Base-by-base conservation (phyloP, 805 yeast genomes). In the Nakazawaea wickerhamii region DNA sequence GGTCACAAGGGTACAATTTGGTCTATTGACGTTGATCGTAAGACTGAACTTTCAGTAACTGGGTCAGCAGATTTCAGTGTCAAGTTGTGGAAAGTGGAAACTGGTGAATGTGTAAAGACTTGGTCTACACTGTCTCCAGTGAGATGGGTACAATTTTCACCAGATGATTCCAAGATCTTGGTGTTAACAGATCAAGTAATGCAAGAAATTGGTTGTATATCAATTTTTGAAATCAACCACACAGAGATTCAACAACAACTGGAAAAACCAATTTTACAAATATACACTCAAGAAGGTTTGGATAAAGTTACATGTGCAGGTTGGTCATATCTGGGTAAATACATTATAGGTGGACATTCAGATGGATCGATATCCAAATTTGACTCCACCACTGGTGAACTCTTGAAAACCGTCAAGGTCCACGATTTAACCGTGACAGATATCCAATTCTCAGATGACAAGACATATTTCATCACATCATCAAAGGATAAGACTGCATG, bases 1-100 rank as follows among this genome's bases (percentile, higher is more conserved):
- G 90, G 90, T 8, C 98, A 93, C 63, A 73, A 74, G 46, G 99
- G 99, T 81, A 85, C 96, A 42, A 82, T 93, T 55, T 88, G 95
- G 93, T 81, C 96, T 26, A 81, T 93, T 50, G 98, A 90, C 61
- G 82, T 89, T 36, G 93, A 87, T 61, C 63, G 68, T 31, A 73
- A 75, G 44, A 72, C 91, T n/a, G 69, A 73, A 31, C 73, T 75
- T 48, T 80, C 87, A 50, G 78, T 81, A 44, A 90, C 99, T 3
- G 97, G 96, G 27, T 79, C 93, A 48, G 96, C 96, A 43, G 99
- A 93, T 60, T 80, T 83, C 62, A 71, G 84, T 41, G 78, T 86
- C 53, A 85, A 84, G 54, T 73, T 91, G 50, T 93, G 97, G 97
- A 75, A 75, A 50, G 84, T 84, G 14, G 68, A 74, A 56, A 82